A percentile compares a stretch with the other conserved stretches of the same genome.
phyloP scores from a whole-genome alignment of 176 grass and related monocot genomes.

The Coix lacrymajobi region DNA sequence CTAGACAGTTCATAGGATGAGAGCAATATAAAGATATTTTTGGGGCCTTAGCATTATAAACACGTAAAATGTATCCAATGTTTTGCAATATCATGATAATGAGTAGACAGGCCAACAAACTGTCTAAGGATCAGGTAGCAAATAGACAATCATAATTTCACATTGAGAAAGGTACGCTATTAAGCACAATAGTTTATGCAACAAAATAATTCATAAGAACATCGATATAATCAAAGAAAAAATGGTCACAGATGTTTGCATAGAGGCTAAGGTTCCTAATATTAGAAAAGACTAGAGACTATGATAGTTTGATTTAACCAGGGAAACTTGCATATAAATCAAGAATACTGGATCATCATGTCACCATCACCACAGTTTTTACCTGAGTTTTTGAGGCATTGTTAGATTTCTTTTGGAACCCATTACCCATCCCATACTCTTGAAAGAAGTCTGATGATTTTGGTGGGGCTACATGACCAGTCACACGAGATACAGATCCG shows the following conservation, averaged over 20 bases:
- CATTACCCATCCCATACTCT: slow-evolving; percentile 69
- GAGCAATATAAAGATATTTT: not conserved
- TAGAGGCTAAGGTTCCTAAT: not conserved
- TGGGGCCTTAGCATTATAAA: not conserved
- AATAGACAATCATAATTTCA: not conserved
- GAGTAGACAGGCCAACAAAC: not conserved
- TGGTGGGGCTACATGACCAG: slow-evolving; percentile 61
- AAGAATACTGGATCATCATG: not conserved
- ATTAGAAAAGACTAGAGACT: not conserved
- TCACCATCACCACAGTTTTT: not conserved
- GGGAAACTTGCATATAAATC: not conserved
- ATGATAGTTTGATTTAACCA: not conserved
- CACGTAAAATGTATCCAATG: not conserved
- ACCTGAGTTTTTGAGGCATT: slow-evolving; percentile 67
- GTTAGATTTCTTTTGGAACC: slow-evolving; percentile 68
- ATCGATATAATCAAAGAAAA: not conserved
- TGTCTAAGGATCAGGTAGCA: not conserved
- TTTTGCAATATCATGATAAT: not conserved
- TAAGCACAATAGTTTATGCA: not conserved
- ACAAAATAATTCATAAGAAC: not conserved
- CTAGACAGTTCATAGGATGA: too few relatives aligned
- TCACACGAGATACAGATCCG: slow-evolving; percentile 37
- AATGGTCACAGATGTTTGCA: not conserved
- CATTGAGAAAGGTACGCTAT: not conserved
- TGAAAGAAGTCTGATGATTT: slow-evolving; percentile 84